Base-by-base conservation (phyloP, 73 alveolate species). In the Symbiodinium pilosum region DNA sequence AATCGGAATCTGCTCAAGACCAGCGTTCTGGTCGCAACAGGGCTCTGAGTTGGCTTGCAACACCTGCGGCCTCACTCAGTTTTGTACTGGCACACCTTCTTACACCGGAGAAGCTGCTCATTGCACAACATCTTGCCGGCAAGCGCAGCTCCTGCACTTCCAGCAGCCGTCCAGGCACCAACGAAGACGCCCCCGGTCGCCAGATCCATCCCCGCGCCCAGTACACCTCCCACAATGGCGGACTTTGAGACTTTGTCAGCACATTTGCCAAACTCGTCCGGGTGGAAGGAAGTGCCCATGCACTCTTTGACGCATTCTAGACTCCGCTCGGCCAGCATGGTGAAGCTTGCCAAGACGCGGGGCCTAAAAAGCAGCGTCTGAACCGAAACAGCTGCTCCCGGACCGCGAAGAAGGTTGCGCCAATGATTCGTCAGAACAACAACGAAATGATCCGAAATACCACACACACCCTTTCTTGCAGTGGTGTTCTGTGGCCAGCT, bases 101-200 rank as follows among this genome's bases (percentile, higher is more conserved):
- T 64, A 38, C 81, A 64, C 21, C 81, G 81, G 38, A 64, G 81
- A 9, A 64, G 81, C 14, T 64, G 81, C 24, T 64, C 81, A n/a
- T 64, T 64, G 81, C 81, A 64, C 81, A 64, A 9, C 81, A 64
- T 64, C 81, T 64, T 64, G 39, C 81, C 81, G 81, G 81, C 81
- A 18, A 64, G 39, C 34, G 81, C 81, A 28, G 81, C 81, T 28
- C 81, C 81, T 28, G 81, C 81, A 64, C 81, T 64, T 26, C 81
- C 81, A 24, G 81, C 81, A 18, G 81, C 81, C 39, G 81, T 64
- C 81, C 81, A 64, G 81, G 81, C 81, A 28, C 81, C 81, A 9
- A 64, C 81, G 12, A 64, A 64, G 38, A 64, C 81, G 81, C 81
- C 81, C 24, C 81, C 81, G 12, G 81, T 64, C 34, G 81, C 81